Evolutionary conservation across 1,284 basidiomycete genomes (phyloP), one percentile per base, ranked within the genome.

Genomic region (Ceratobasidium sp.): DNA sequence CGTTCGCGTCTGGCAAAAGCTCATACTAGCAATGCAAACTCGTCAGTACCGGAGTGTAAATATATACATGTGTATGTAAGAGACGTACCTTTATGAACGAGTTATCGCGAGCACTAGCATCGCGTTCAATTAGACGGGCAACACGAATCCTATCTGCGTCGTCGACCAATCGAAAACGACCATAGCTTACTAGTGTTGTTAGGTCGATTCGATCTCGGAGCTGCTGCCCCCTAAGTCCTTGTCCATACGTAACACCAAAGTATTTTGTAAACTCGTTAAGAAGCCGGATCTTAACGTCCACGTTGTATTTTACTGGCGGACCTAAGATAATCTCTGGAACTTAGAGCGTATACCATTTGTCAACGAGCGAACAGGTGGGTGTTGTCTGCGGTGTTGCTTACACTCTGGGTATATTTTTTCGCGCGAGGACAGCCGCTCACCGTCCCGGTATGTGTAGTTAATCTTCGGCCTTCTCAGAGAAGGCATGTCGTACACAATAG

Each of bases 101-200:
- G 54, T 69, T 69, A 26, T 69, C 54, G 41, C 66, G 54, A 8
- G 46, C 57, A 21, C n/a, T 18, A 16, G 28, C 50, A 74, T 28
- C 75, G 50, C 9, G 76, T 64, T 7, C 70, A 57, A 73, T 73
- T 76, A 23, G 72, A 43, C 26, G 14, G n/a, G 66, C 66, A 6
- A 52, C 57, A 30, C 66, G 54, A n/a, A 69, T n/a, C 32, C 66
- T 21, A 69, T 69, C 49, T 9, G 52, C 66, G 46, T 69, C 66
- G 23, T 38, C 14, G 46, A 58, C 66, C 43, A 26, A 2, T 13
- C 66, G 66, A 54, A 69, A 58, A 8, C 66, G 66, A 38, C 66
- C 54, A n/a, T 69, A 69, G 18, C 66, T 26, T 14, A 69, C 46
- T 13, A 69, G 23, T n/a, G 52, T 57, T 13, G 46, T 26, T 16